Evolutionary conservation across 495 filamentous ascomycete species (phyloP).

Genomic region (Tuber umbilicatum): DNA sequence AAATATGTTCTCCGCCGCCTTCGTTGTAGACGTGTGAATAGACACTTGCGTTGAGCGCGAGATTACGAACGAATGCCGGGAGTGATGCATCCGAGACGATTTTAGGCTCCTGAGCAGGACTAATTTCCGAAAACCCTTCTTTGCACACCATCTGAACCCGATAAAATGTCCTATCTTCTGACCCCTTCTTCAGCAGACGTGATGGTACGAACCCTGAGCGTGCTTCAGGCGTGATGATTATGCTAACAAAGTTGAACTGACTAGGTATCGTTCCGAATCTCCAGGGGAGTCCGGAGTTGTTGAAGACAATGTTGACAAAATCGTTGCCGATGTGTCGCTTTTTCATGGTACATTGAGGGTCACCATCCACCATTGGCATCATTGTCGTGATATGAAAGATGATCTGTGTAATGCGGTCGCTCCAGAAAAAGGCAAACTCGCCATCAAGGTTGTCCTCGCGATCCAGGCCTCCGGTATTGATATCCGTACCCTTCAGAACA

Average conservation of each 20-base stretch:
- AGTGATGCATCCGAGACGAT: conserved; percentile 72
- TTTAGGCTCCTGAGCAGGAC: conserved; percentile 78
- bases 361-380: conserved; percentile 79
- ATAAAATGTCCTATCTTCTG: conserved; percentile 59
- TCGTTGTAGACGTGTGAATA: conserved; percentile 86
- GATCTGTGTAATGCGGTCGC: conserved; percentile 87
- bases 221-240: conserved; percentile 84
- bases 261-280: conserved; percentile 86
- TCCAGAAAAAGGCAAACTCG: conserved; percentile 81
- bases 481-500: conserved; percentile 67
- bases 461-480: conserved; percentile 94
- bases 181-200: conserved; percentile 42
- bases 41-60: conserved; percentile 88
- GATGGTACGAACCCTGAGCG: conserved; percentile 55
- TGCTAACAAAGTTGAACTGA: conserved; percentile 91
- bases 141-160: conserved; percentile 77
- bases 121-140: conserved; percentile 80
- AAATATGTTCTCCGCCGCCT: conserved; percentile 75
- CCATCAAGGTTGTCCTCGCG: conserved; percentile 67
- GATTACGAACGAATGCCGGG: conserved; percentile 77
- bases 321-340: conserved; percentile 97
- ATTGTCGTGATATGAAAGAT: conserved; percentile 92
- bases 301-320: conserved; percentile 96
- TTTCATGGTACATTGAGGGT: conserved; percentile 71
- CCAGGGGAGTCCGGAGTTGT: conserved; percentile 82